A percentile compares a stretch with the other conserved stretches of the same genome.
These are phyloP conservation scores for Moesziomyces antarcticus DNA, from an alignment of 1,284 basidiomycete species.

Conservation along the genomic window DNA sequence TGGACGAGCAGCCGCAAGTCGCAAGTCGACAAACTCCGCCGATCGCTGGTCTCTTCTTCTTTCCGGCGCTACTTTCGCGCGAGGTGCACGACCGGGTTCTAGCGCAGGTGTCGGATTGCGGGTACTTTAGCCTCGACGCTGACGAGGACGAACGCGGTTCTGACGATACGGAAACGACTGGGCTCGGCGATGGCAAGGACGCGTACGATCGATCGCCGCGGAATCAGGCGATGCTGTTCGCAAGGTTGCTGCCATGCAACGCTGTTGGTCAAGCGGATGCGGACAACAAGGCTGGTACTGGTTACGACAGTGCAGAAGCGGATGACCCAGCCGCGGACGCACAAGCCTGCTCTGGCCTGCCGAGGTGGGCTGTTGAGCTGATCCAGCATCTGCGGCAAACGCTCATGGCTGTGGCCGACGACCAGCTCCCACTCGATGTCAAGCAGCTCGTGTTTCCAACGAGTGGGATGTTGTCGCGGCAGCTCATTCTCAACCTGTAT, in stretches of 20 bases:
- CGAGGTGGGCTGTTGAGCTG: slow-evolving; percentile 29
- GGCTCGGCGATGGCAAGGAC: not conserved
- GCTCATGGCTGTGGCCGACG: not conserved
- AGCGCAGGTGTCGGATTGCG: slow-evolving; percentile 23
- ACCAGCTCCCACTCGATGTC: slow-evolving; percentile 1
- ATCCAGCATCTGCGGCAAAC: slow-evolving; percentile 15
- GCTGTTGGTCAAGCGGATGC: not conserved
- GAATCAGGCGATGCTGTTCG: slow-evolving; percentile 52
- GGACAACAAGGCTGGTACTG: not conserved
- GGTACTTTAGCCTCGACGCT: slow-evolving; percentile 29
- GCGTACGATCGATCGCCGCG: slow-evolving; percentile 8
- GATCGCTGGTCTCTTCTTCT: slow-evolving; percentile 41
- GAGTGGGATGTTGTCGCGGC: slow-evolving; percentile 55
- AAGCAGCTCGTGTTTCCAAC: slow-evolving; percentile 27
- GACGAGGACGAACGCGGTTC: not conserved
- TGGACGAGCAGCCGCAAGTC: not conserved
- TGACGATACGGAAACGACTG: not conserved
- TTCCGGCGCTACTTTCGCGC: slow-evolving; percentile 22
- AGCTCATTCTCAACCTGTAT: slow-evolving; percentile 70
- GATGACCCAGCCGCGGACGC: not conserved
- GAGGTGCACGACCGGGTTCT: slow-evolving; percentile 27
- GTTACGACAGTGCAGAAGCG: no score
- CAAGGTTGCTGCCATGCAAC: slow-evolving; percentile 10
- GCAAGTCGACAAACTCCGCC: slow-evolving; percentile 14
- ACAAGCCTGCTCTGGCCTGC: slow-evolving; percentile 22